Evolutionary conservation across 768 basidiomycete species (phyloP), one percentile per base, ranked within the genome.

Genomic region (Hysterangium stoloniferum): DNA sequence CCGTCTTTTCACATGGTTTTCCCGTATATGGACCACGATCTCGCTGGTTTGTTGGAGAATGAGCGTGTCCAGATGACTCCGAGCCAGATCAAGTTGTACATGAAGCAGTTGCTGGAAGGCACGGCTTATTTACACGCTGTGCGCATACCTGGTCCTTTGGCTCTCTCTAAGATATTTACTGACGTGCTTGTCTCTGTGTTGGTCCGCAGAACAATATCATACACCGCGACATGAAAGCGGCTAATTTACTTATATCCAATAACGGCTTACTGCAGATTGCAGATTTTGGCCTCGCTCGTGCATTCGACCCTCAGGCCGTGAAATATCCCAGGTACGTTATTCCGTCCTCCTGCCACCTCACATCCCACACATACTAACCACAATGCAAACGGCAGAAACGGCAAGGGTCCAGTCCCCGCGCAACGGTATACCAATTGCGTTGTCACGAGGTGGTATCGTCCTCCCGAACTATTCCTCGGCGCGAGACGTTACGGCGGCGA

Each of bases 21-120:
- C 61, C 96, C 96, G 0, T 99, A 97, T 68, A 98, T 98, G 96
- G 96, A 98, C 60, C 95, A 99, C 60, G 96, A 99, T 67, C 79
- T 99, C 9, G 92, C 95, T 2, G 96, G 96, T 2, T 66, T 98
- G 33, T 69, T 99, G 53, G 90, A 94, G 66, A 97, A 98, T 61
- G 84, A 88, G 53, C 78, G 86, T 24, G 93, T 93, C 52, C 84
- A 84, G 58, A 71, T 95, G 3, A 77, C 78, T 44, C 80, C 84
- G 6, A 84, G 84, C 58, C 82, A 92, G 54, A 93, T 97, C 68
- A 99, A 98, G 69, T 70, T 95, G 25, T 95, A 97, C 65, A 89
- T 95, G 82, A 85, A 84, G 66, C 96, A 99, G 63, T 76, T 98
- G 24, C 73, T 98, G n/a, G 86, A 94, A 64, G 96, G 96, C 7